Percentiles rank a stretch among this genome's conserved stretches.
These are phyloP conservation scores for Leccinum solheimii DNA, from an alignment of 1,284 basidiomycete genomes.

Conservation along the genomic window DNA sequence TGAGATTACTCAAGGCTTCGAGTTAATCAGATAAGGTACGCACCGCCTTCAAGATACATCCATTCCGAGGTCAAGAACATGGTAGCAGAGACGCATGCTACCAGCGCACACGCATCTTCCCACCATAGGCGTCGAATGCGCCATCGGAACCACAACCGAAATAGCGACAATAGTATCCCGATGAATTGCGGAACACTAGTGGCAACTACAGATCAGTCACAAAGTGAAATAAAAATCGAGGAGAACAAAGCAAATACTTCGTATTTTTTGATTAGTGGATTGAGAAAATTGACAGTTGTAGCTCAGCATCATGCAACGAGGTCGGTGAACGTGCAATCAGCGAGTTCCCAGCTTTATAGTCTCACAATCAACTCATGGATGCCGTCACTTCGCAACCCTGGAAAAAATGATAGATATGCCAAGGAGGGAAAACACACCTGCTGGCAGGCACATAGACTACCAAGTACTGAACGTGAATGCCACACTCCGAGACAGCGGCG, in stretches of 20 bases:
- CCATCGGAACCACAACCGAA: conserved; percentile 22
- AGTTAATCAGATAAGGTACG: neutral
- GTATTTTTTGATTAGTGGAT: conserved; percentile 11
- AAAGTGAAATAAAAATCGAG: neutral
- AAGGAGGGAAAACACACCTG: neutral
- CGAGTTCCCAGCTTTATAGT: conserved; percentile 12
- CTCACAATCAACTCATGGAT: conserved; percentile 1
- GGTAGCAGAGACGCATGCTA: conserved; percentile 19
- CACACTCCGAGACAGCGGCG: neutral
- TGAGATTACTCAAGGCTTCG: neutral
- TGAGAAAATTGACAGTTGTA: conserved; percentile 14
- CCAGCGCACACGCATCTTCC: conserved; percentile 26
- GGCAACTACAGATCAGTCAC: conserved; percentile 10
- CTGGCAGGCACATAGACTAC: neutral
- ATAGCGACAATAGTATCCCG: conserved; percentile 16
- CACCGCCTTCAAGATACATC: conserved; percentile 19
- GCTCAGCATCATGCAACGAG: neutral
- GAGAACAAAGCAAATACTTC: conserved; percentile 9
- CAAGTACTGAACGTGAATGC: neutral
- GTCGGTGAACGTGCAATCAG: neutral
- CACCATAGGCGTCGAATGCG: conserved; percentile 22
- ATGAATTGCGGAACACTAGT: conserved; percentile 13
- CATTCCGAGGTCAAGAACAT: conserved; percentile 15
- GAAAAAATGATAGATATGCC: neutral
- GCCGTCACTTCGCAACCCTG: conserved; percentile 4